A percentile compares a stretch with the other conserved stretches of the same genome.
Evolutionary conservation across 2,329 filamentous ascomycete genomes (phyloP).

Genomic region (Colletotrichum sp.): DNA sequence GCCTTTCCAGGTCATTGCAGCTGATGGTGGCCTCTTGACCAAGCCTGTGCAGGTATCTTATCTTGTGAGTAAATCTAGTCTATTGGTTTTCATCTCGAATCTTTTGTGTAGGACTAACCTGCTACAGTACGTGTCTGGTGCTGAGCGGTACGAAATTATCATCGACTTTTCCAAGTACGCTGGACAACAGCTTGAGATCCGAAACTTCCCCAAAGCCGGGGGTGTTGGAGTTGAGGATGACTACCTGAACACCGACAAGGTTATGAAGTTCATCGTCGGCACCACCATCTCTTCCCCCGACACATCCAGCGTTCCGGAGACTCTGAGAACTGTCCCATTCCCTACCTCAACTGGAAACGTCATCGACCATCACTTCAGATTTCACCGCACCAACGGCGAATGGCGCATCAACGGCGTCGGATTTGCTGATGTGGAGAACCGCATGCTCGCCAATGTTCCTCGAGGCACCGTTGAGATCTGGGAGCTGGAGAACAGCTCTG

Average conservation of each 20-base stretch:
- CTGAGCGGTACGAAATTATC: background rate
- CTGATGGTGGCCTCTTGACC: constrained; percentile 56
- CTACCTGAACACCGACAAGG: background rate
- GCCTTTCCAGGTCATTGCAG: constrained; percentile 58
- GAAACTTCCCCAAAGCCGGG: background rate
- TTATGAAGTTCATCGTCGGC: background rate
- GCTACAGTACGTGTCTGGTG: background rate
- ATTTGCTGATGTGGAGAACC: background rate
- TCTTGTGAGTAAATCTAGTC: background rate
- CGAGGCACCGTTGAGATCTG: constrained; percentile 53
- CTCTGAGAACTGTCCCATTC: background rate
- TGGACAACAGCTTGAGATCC: background rate
- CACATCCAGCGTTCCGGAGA: background rate
- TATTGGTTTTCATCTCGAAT: too few species aligned
- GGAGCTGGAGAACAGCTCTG: constrained; percentile 54
- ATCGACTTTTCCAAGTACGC: background rate
- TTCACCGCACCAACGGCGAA: background rate
- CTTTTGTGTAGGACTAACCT: background rate
- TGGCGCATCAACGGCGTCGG: background rate
- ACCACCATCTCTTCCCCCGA: background rate
- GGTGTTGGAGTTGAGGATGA: background rate
- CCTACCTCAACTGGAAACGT: background rate
- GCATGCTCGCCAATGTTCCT: constrained; percentile 35
- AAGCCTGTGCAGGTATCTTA: constrained; percentile 39
- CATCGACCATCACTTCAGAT: background rate